Evolutionary conservation across 2,329 filamentous ascomycete genomes (phyloP), one percentile per base, ranked within the genome.

Genomic region (Gremmenia infestans): DNA sequence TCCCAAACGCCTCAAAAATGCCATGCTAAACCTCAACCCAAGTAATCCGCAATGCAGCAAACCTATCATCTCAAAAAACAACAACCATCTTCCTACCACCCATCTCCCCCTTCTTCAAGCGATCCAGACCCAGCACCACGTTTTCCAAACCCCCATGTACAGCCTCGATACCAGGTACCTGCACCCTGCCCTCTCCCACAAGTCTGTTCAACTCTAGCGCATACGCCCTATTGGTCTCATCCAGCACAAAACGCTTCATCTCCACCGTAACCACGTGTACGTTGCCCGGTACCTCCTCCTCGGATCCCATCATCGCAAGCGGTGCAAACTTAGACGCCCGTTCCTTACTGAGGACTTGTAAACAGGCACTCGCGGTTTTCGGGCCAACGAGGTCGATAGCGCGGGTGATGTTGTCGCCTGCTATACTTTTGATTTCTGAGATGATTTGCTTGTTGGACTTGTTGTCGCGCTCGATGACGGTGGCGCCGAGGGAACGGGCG

Each of bases 231-330:
- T 64, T 67, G 3, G 52, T 58, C 46, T 64, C 59, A 49, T 73
- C 65, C 17, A 73, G 59, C 1, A 73, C 70, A 53, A 74, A 74
- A 51, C 67, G 64, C 59, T 73, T 73, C 71, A 74, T 74, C 65
- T 73, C 72, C 8, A 74, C 70, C 3, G 68, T 72, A 53, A 70
- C 65, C 12, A 72, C 65, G 4, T 50, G 55, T 3, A 72, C 66
- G 42, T 72, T 70, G 7, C 60, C 59, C 2, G 69, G 68, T 5
- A 70, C 54, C 5, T 50, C 50, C 14, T 65, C 58, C 2, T 64
- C 61, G 6, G 25, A 45, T 5, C 64, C 61, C 62, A 73, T 69
- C 66, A 73, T 70, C 0, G 72, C 71, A 36, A 74, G 60, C 2
- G 71, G 71, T 4, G 70, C 70, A 55, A 73, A 71, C 11, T 64